Evolutionary conservation across 2,329 filamentous ascomycete genomes (phyloP).

Genomic region (Paecilomyces dactylethromorphus): DNA sequence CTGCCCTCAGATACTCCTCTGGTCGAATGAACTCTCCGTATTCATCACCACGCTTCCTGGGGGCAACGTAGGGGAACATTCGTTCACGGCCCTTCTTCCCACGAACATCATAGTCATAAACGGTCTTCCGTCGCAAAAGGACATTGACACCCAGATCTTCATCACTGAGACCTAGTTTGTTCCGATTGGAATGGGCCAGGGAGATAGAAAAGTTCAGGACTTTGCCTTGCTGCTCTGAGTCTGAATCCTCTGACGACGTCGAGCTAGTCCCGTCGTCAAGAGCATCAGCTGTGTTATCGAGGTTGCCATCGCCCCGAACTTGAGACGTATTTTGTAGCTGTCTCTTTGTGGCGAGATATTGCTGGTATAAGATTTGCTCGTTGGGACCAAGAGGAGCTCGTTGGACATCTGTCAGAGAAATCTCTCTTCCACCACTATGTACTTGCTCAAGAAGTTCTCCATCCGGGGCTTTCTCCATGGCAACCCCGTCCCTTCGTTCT

Average conservation of each 20-base stretch:
- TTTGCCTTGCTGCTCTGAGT: slow-evolving; percentile 84
- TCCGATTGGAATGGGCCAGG: slow-evolving; percentile 73
- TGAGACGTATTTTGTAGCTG: slow-evolving; percentile 80
- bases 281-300: slow-evolving; percentile 68
- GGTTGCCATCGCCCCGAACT: slow-evolving; percentile 56
- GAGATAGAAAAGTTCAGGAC: slow-evolving; percentile 83
- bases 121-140: slow-evolving; percentile 75
- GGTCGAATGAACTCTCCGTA: slow-evolving; percentile 91
- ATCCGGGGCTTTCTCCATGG: slow-evolving; percentile 48
- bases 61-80: slow-evolving; percentile 80
- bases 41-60: slow-evolving; percentile 74
- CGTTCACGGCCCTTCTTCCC: slow-evolving; percentile 88
- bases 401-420: slow-evolving; percentile 56
- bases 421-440: slow-evolving; percentile 55
- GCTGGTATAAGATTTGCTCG: slow-evolving; percentile 78
- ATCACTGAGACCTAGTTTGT: slow-evolving; percentile 79
- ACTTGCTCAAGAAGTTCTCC: slow-evolving; percentile 61
- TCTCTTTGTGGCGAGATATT: slow-evolving; percentile 82
- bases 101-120: slow-evolving; percentile 89
- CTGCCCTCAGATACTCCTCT: slow-evolving; percentile 87
- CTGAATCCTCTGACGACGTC: slow-evolving; percentile 82
- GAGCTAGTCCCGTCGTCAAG: slow-evolving; percentile 75
- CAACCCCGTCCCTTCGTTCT: slow-evolving; percentile 58
- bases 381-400: slow-evolving; percentile 64
- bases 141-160: slow-evolving; percentile 90